These are phyloP conservation scores for Cystobasidium pallidum DNA, from an alignment of 1,284 basidiomycete species.

Conservation along the genomic window DNA sequence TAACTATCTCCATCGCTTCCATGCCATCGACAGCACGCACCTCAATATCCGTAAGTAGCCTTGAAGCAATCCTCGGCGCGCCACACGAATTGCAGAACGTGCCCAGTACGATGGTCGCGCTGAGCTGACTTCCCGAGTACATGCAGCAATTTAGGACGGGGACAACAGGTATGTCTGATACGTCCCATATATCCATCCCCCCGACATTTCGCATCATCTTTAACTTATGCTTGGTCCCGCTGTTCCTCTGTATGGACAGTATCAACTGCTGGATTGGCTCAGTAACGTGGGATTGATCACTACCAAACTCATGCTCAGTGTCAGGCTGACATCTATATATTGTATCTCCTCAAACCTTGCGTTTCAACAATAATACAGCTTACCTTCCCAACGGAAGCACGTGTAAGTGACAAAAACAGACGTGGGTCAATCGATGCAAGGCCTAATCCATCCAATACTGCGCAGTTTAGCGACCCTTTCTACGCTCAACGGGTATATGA, in stretches of 20 bases:
- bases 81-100: conserved; percentile 10
- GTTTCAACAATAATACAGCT: conserved; percentile 58
- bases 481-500: conserved; percentile 75
- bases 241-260: conserved; percentile 53
- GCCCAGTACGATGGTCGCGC: conserved; percentile 2
- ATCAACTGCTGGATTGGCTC: conserved; percentile 88
- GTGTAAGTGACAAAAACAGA: conserved; percentile 48
- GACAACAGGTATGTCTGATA: conserved; percentile 6
- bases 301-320: no score
- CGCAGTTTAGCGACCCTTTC: conserved; percentile 66
- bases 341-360: not conserved
- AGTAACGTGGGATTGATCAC: conserved; percentile 53
- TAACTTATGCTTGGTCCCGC: no score
- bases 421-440: no score
- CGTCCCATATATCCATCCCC: not conserved
- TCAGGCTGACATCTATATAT: no score
- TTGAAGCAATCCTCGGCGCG: not conserved
- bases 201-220: no score
- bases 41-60: conserved; percentile 79
- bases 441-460: no score
- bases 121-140: conserved; percentile 46
- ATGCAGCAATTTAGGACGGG: not conserved
- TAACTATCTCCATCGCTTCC: not conserved
- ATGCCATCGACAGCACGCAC: conserved; percentile 68
- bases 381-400: conserved; percentile 88